Percentiles rank a stretch among this genome's conserved stretches.
These are phyloP conservation scores for Schoenoplectus triqueter DNA, from an alignment of 202 grass and related monocot species.

Conservation along the genomic window DNA sequence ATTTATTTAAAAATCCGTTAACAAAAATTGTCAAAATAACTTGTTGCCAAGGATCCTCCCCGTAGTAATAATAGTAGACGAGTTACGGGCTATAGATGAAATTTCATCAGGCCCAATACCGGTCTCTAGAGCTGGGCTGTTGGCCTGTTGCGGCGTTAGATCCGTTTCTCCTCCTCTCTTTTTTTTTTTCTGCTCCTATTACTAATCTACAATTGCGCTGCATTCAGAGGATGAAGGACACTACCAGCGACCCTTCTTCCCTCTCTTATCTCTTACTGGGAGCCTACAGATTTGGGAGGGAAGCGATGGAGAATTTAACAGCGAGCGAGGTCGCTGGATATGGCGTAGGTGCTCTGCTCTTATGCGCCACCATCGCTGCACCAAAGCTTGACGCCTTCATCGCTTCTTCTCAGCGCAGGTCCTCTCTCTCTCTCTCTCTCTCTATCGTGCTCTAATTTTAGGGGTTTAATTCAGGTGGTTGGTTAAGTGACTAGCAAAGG, in stretches of 20 bases:
- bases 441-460: not conserved
- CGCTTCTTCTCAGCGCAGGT: slow-evolving; percentile 77
- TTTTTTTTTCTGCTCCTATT: not conserved
- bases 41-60: too few species aligned
- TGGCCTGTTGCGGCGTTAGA: not conserved
- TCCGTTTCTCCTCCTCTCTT: not conserved
- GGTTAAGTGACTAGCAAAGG: not conserved
- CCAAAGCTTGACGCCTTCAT: slow-evolving; percentile 81
- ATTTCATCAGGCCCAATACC: not conserved
- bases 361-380: slow-evolving; percentile 70
- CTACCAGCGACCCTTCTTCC: not conserved
- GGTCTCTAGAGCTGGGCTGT: not conserved
- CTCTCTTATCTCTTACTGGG: slow-evolving; percentile 23
- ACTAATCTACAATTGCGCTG: not conserved
- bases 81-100: not conserved
- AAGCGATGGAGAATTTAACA: slow-evolving; percentile 68
- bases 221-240: not conserved
- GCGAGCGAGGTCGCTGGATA: slow-evolving; percentile 83
- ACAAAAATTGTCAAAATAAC: too few species aligned
- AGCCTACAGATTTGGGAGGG: not conserved
- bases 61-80: too few species aligned
- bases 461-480: not conserved
- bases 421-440: not conserved
- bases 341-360: slow-evolving; percentile 61
- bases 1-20: too few species aligned